Evolutionary conservation across 208 protist species (phyloP).

Genomic region (Phytomonas serpens): DNA sequence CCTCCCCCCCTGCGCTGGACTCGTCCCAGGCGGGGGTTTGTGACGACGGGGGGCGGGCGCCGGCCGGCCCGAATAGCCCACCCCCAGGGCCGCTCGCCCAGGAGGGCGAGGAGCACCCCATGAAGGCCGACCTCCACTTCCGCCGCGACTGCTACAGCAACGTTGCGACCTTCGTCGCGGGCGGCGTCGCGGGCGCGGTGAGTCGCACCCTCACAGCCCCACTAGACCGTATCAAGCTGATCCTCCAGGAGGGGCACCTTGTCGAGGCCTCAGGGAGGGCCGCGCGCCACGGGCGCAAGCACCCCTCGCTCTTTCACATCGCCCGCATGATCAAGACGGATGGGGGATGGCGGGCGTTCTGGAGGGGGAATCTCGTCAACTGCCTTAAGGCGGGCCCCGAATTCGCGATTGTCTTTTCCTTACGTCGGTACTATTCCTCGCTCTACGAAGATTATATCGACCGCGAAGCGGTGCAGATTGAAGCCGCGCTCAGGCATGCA

Average conservation of each 20-base stretch:
- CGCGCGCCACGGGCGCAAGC: slow-evolving; percentile 21
- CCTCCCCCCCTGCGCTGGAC: too few species aligned
- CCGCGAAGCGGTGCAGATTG: slow-evolving; percentile 33
- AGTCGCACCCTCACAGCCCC: slow-evolving; percentile 85
- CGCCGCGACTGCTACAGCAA: slow-evolving; percentile 77
- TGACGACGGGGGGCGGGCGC: too few species aligned
- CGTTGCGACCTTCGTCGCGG: slow-evolving; percentile 69
- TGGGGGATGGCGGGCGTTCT: slow-evolving; percentile 73
- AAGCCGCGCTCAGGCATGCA: slow-evolving; percentile 12
- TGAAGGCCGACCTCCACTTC: slow-evolving; percentile 20
- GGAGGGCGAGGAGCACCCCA: too few species aligned
- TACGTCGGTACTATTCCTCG: slow-evolving; percentile 70
- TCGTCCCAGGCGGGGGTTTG: too few species aligned
- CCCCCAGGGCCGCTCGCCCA: too few species aligned
- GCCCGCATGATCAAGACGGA: slow-evolving; percentile 69
- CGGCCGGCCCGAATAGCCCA: too few species aligned
- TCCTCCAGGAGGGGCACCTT: slow-evolving; percentile 88
- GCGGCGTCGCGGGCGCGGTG: slow-evolving; percentile 72
- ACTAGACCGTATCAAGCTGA: slow-evolving; percentile 88
- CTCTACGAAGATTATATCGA: slow-evolving; percentile 75
- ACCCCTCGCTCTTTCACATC: slow-evolving; percentile 54
- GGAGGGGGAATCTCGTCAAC: slow-evolving; percentile 86
- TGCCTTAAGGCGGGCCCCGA: slow-evolving; percentile 88
- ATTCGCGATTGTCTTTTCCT: slow-evolving; percentile 85
- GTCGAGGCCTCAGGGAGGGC: slow-evolving; percentile 15